Evolutionary conservation across 2,329 filamentous ascomycete species (phyloP).

Genomic region (Diaporthe helianthi): DNA sequence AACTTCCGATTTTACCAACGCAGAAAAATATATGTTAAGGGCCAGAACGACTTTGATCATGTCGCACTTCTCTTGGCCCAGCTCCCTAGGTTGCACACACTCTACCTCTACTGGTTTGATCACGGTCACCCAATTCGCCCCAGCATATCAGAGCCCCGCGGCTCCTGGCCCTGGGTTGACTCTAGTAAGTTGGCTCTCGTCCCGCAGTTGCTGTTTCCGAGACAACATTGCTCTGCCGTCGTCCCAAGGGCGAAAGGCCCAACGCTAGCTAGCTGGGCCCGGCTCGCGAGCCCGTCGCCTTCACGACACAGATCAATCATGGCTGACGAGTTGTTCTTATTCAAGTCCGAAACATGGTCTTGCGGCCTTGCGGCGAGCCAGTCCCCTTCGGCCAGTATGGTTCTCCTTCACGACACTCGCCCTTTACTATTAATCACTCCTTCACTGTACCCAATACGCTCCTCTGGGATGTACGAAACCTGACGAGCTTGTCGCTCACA

Average conservation of each 20-base stretch:
- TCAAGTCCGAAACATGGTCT: background rate
- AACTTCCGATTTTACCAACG: background rate
- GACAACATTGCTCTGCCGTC: background rate
- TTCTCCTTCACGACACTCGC: fast-evolving
- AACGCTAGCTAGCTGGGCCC: background rate
- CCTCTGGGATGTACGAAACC: background rate
- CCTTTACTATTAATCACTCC: too few species aligned
- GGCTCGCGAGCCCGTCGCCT: background rate
- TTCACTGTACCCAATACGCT: background rate
- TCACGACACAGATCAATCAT: background rate
- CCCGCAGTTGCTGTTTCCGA: too few species aligned
- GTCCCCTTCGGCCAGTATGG: background rate
- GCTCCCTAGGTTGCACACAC: background rate
- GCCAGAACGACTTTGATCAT: background rate
- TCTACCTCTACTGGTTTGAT: background rate
- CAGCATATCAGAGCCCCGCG: background rate
- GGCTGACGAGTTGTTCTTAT: background rate
- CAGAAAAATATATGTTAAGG: too few species aligned
- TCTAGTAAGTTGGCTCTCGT: background rate
- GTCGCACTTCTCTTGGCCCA: background rate
- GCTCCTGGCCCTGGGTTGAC: background rate
- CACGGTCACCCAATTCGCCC: too few species aligned
- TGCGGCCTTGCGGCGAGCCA: background rate
- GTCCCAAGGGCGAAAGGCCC: background rate
- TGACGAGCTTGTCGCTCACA: background rate